phyloP scores from a whole-genome alignment of 2,329 filamentous ascomycete genomes.

The Fusarium hostae region DNA sequence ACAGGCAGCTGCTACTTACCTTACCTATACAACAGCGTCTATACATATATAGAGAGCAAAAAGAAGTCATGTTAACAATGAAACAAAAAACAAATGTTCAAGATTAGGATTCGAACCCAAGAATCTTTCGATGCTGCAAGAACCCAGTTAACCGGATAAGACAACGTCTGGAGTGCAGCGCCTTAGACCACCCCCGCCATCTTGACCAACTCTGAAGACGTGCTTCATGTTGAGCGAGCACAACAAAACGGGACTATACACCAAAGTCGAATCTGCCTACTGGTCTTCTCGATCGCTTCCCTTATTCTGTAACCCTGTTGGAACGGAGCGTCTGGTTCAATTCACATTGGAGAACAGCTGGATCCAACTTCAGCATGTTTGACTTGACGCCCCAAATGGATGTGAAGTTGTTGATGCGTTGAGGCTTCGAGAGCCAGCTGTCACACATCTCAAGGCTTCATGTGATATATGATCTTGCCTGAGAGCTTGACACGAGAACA shows the following conservation, averaged over 20 bases:
- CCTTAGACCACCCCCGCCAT: neutral
- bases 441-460: neutral
- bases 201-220: neutral
- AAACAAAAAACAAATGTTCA: neutral
- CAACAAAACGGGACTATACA: fast-evolving
- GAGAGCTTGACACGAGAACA: neutral
- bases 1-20: neutral
- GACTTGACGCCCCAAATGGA: neutral
- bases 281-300: fast-evolving
- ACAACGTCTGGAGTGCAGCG: neutral
- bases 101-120: neutral
- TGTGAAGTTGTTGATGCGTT: neutral
- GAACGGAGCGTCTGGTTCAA: neutral
- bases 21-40: neutral
- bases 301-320: no score
- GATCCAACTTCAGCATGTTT: neutral
- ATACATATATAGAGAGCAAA: neutral
- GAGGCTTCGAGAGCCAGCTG: neutral
- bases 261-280: fast-evolving
- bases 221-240: neutral
- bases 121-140: neutral
- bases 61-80: fast-evolving
- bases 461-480: neutral
- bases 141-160: neutral
- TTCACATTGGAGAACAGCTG: neutral